Percentiles rank a stretch among this genome's conserved stretches.
These are phyloP conservation scores for Suhomyces yuchorum DNA, from an alignment of 1,139 yeast species.

Conservation along the genomic window DNA sequence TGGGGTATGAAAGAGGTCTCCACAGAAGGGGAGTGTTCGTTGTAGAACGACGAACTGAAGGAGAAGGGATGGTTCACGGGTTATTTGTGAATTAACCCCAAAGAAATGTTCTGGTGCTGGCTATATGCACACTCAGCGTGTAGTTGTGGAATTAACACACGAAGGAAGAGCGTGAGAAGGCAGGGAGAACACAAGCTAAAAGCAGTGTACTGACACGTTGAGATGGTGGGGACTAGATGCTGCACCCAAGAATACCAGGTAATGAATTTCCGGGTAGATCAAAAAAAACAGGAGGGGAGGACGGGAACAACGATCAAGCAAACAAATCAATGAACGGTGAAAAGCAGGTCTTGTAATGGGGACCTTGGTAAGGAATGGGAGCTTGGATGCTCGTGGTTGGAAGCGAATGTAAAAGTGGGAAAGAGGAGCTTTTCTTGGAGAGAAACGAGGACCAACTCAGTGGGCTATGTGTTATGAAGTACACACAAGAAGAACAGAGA, in stretches of 20 bases:
- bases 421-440: not conserved
- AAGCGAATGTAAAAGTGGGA: conserved; percentile 3
- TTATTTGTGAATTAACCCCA: conserved; percentile 4
- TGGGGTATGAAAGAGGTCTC: conserved; percentile 2
- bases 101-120: conserved; percentile 5
- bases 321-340: not conserved
- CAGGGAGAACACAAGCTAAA: not conserved
- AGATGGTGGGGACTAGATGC: not conserved
- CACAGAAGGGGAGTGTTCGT: not conserved
- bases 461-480: not conserved
- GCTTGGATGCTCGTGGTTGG: not conserved
- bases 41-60: not conserved
- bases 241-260: not conserved
- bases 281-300: not conserved
- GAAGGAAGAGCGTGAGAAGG: conserved; percentile 1
- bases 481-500: not conserved
- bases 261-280: not conserved
- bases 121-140: conserved; percentile 14
- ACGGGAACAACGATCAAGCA: not conserved
- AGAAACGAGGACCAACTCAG: not conserved
- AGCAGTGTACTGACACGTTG: not conserved
- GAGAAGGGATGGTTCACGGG: conserved; percentile 1
- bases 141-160: conserved; percentile 13
- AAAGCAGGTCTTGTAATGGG: not conserved
- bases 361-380: not conserved